Percentiles rank a stretch among this genome's conserved stretches.
Conservation (phyloP, 345 rosid genomes). For the Anacardium occidentale region DNA sequence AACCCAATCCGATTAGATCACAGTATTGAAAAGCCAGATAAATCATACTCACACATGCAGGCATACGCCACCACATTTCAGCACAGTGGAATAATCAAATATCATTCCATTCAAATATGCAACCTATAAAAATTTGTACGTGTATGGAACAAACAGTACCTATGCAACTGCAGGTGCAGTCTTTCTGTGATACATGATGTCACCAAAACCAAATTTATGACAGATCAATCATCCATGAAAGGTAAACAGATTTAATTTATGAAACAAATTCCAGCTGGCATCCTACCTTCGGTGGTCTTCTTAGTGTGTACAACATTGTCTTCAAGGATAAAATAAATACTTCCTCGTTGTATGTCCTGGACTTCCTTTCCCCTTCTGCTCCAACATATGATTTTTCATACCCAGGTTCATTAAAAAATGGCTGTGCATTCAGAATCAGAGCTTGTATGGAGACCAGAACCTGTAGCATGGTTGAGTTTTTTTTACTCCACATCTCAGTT, state of each 20-base stretch:
- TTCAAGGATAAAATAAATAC: constrained; percentile 47
- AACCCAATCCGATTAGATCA: background rate
- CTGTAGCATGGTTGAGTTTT: constrained; percentile 58
- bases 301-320: constrained; percentile 54
- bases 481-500: constrained; percentile 55
- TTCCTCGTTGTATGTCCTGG: constrained; percentile 42
- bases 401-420: constrained; percentile 66
- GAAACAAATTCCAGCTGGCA: background rate
- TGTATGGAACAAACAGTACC: background rate
- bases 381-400: constrained; percentile 36
- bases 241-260: background rate
- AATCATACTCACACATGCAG: background rate
- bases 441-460: constrained; percentile 64
- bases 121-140: background rate
- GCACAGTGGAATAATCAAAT: background rate
- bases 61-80: constrained; percentile 3
- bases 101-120: background rate
- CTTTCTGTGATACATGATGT: background rate
- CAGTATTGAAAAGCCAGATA: background rate
- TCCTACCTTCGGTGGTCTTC: constrained; percentile 55
- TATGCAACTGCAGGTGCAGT: background rate
- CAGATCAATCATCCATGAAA: background rate
- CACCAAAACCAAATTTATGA: background rate
- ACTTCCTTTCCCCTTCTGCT: constrained; percentile 30
- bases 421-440: constrained; percentile 48